These are phyloP conservation scores for Oryza rufipogon DNA, from an alignment of 176 grass and related monocot genomes.

Conservation along the genomic window DNA sequence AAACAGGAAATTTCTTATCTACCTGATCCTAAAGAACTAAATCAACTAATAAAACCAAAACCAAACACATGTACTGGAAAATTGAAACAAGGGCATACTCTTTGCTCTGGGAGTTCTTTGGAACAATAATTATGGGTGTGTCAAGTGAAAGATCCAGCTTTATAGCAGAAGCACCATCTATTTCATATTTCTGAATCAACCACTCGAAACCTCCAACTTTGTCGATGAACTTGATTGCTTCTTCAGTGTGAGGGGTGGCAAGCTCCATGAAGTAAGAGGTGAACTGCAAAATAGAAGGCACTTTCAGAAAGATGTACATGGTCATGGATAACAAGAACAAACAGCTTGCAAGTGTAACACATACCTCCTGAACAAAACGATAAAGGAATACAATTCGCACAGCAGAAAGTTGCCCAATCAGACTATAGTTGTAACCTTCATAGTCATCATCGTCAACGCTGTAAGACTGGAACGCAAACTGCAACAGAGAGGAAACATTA, in stretches of 20 bases:
- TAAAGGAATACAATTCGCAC: constrained; percentile 98
- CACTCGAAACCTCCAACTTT: constrained; percentile 97
- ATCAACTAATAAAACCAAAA: constrained; percentile 4
- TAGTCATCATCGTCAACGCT: constrained; percentile 92
- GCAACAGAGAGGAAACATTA: constrained; percentile 39
- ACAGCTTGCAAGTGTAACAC: constrained; percentile 19
- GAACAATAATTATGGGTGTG: constrained; percentile 93
- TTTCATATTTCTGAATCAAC: constrained; percentile 98
- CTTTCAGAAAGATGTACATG: constrained; percentile 8
- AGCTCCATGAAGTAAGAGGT: constrained; percentile 99
- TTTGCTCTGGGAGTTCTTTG: constrained; percentile 81
- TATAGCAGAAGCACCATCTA: constrained; percentile 88
- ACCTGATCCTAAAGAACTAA: constrained; percentile 14
- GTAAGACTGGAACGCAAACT: constrained; percentile 89
- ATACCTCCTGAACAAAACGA: constrained; percentile 95
- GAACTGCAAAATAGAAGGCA: constrained; percentile 65
- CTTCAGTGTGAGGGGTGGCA: constrained; percentile 91
- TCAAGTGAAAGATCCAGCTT: constrained; percentile 95
- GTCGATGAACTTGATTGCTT: constrained; percentile 94
- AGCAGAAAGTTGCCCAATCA: constrained; percentile 89
- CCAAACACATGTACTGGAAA: constrained; percentile 16
- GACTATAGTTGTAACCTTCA: constrained; percentile 86
- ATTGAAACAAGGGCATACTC: constrained; percentile 64
- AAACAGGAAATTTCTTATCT: background rate
- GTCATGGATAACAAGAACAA: constrained; percentile 7